These are phyloP conservation scores for Picochlorum sp. DNA, from an alignment of 139 green algal species.

Conservation along the genomic window DNA sequence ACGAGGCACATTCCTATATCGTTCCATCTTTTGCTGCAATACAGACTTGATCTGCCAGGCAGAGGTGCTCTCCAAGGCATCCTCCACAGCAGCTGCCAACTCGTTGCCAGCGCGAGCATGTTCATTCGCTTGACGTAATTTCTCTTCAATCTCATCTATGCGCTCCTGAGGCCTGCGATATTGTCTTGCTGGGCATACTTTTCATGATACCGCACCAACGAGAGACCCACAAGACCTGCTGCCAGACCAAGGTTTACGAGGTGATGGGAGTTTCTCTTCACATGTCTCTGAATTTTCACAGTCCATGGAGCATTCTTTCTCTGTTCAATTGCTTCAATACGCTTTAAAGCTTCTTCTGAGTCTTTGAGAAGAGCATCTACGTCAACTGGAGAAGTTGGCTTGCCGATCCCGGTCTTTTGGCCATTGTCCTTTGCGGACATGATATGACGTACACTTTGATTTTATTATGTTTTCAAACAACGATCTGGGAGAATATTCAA, in stretches of 20 bases:
- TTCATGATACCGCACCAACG: constrained; percentile 23
- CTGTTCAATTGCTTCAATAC: constrained; percentile 28
- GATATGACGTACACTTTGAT: no score
- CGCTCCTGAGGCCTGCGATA: background rate
- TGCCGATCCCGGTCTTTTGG: no score
- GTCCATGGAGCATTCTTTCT: background rate
- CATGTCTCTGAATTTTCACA: constrained; percentile 12
- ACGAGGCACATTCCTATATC: no score
- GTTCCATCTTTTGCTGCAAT: no score
- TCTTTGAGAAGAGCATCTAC: constrained; percentile 28
- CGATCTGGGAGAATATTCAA: no score
- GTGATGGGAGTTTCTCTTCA: constrained; percentile 14
- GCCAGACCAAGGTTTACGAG: constrained; percentile 30
- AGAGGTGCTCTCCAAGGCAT: background rate
- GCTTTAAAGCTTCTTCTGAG: constrained; percentile 25
- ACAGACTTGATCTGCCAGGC: no score
- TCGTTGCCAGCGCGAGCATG: background rate
- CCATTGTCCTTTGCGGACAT: no score
- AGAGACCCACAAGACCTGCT: constrained; percentile 31
- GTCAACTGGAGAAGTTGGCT: background rate
- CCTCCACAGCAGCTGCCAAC: background rate
- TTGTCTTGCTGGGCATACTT: constrained; percentile 22
- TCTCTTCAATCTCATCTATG: background rate
- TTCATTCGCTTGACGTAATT: background rate
- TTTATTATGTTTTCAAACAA: no score